Percentiles rank a stretch among this genome's conserved stretches.
Evolutionary conservation across 2,329 filamentous ascomycete genomes (phyloP).

Genomic region (Xylaria polymorpha): DNA sequence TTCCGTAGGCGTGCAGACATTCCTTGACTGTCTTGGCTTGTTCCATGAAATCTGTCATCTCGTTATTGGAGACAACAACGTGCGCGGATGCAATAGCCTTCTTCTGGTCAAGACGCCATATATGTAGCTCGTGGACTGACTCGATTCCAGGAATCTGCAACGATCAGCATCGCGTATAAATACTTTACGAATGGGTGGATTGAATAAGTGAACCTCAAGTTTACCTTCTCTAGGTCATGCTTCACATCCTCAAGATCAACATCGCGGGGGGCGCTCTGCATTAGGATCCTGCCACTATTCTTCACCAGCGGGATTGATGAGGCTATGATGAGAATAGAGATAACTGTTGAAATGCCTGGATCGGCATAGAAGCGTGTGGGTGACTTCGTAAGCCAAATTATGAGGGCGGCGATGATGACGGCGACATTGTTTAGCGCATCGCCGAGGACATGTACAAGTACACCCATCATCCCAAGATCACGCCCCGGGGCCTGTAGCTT

Average conservation of each 20-base stretch:
- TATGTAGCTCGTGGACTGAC: constrained; percentile 77
- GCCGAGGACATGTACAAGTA: constrained; percentile 76
- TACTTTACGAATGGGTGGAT: not conserved
- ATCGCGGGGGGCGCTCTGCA: constrained; percentile 72
- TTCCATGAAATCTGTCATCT: constrained; percentile 68
- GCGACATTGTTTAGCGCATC: constrained; percentile 82
- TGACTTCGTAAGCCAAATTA: constrained; percentile 74
- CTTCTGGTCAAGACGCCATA: constrained; percentile 78
- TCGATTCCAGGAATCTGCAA: constrained; percentile 72
- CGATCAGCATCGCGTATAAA: not conserved
- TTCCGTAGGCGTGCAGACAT: constrained; percentile 78
- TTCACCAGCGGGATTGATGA: constrained; percentile 72
- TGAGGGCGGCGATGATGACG: constrained; percentile 74
- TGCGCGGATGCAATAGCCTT: constrained; percentile 78
- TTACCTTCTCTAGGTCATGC: constrained; percentile 74
- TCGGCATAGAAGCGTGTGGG: constrained; percentile 76
- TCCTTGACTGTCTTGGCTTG: constrained; percentile 72
- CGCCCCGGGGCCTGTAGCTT: constrained; percentile 53
- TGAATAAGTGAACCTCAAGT: constrained; percentile 5
- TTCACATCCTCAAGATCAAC: constrained; percentile 72
- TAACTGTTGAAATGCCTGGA: constrained; percentile 74
- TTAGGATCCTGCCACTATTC: constrained; percentile 71
- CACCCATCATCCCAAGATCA: constrained; percentile 78
- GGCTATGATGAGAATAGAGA: constrained; percentile 77
- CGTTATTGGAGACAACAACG: constrained; percentile 69